Conservation (phyloP, 345 rosid species). For the Pseudoturritis turrita region DNA sequence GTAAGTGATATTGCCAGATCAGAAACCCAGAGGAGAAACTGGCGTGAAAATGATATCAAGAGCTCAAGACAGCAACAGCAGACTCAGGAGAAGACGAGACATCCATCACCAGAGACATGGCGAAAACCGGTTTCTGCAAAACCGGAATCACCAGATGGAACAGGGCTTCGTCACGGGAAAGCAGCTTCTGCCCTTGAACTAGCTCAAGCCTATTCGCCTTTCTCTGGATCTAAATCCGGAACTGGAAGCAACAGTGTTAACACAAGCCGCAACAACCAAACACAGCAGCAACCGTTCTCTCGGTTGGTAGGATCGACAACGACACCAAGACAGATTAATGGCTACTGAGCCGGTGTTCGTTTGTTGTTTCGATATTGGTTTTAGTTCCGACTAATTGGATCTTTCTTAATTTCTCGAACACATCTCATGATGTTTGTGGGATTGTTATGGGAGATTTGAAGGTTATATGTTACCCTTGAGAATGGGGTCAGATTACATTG, state of each 20-base stretch:
- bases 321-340: constrained; percentile 52
- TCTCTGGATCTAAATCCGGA: constrained; percentile 46
- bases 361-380: constrained; percentile 9
- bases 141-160: constrained; percentile 47
- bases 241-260: constrained; percentile 35
- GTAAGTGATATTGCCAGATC: constrained; percentile 40
- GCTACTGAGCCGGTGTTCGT: constrained; percentile 40
- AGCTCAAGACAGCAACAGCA: constrained; percentile 36
- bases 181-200: constrained; percentile 75
- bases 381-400: constrained; percentile 23
- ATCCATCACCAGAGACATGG: constrained; percentile 84
- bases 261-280: constrained; percentile 40
- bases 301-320: constrained; percentile 49
- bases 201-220: constrained; percentile 69
- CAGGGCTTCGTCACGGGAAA: constrained; percentile 53
- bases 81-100: constrained; percentile 49
- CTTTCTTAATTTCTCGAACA: not conserved
- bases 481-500: constrained; percentile 9
- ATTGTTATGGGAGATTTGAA: constrained; percentile 8
- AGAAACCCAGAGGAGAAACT: constrained; percentile 51
- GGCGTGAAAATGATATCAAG: constrained; percentile 51
- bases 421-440: constrained; percentile 10
- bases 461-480: constrained; percentile 5
- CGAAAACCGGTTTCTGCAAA: constrained; percentile 53
- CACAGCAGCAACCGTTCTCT: constrained; percentile 54